These are phyloP conservation scores for Colletotrichum plurivorum DNA, from an alignment of 2,329 filamentous ascomycete genomes.

Conservation along the genomic window DNA sequence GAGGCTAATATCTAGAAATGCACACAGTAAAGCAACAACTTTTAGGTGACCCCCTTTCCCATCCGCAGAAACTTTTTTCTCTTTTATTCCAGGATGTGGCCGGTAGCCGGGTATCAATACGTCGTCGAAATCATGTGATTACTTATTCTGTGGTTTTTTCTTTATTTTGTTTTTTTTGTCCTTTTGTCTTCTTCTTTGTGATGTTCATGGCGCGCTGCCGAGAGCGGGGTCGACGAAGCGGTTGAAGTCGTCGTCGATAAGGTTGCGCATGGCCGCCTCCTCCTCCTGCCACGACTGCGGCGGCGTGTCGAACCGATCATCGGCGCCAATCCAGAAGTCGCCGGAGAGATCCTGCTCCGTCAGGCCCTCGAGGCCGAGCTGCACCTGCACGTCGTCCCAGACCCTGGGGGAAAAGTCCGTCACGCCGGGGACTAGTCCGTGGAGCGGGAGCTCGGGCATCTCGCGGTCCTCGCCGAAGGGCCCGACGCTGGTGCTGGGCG, in stretches of 20 bases:
- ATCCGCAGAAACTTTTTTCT: conserved; percentile 1
- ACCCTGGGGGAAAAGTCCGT: conserved; percentile 5
- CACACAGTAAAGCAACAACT: conserved; percentile 22
- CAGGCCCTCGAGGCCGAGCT: not conserved
- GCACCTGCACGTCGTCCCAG: not conserved
- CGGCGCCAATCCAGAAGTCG: conserved; percentile 50
- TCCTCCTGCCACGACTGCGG: conserved; percentile 58
- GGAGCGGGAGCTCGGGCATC: conserved; percentile 39
- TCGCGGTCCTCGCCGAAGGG: conserved; percentile 29
- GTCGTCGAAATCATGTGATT: conserved; percentile 21
- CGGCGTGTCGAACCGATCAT: conserved; percentile 47
- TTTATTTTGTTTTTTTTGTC: too few relatives aligned
- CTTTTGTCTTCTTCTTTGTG: not conserved
- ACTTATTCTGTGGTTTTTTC: too few relatives aligned
- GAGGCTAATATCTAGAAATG: too few relatives aligned
- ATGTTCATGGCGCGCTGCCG: conserved; percentile 13
- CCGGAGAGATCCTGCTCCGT: conserved; percentile 26
- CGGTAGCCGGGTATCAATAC: conserved; percentile 38
- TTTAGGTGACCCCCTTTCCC: conserved; percentile 16
- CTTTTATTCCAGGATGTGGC: conserved; percentile 7
- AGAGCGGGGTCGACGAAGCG: conserved; percentile 39
- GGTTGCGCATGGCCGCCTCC: conserved; percentile 59
- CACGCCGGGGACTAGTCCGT: conserved; percentile 35
- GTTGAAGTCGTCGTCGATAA: conserved; percentile 46
- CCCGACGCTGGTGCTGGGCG: conserved; percentile 4